Evolutionary conservation across 805 yeast genomes (phyloP), one percentile per base, ranked within the genome.

Genomic region (Pichia scutulata): DNA sequence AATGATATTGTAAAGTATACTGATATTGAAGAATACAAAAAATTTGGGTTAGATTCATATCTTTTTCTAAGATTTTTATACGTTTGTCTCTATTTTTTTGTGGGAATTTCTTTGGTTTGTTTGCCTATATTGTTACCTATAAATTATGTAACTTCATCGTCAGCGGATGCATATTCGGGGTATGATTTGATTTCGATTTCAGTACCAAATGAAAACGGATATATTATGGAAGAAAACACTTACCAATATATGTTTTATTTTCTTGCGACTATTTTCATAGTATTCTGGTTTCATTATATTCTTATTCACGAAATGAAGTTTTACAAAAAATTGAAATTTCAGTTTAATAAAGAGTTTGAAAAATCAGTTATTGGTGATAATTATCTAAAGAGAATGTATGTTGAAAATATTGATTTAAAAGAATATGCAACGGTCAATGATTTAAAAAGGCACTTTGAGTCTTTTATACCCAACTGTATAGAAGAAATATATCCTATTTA

Each of bases 121-220:
- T 65, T 85, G 25, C 76, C 87, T 0, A 66, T 84, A 0, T 66
- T 89, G 30, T 57, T 86, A 2, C 90, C 93, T 0, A 68, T 87
- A 1, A 88, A 88, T 62, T 62, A 68, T 44, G 65, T 70, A 12
- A 26, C 47, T 3, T 23, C 33, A 22, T 19, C 33, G 18, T 19
- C 22, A 7, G 36, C 25, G n/a, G 54, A 53, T 8, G 37, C 58
- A 39, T 51, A 28, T 18, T 50, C 55, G 4, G 88, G 89, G 0
- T 66, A 89, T 44, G 96, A 89, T 58, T 70, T 67, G 45, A 69
- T 87, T 8, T 85, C 95, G 19, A 76, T 86, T 63, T 80, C 93
- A 33, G n/a, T 33, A 33, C 19, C 37, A n/a, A 33, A 33, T n/a
- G 37, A 33, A 16, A 33, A 16, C n/a, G 37, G 37, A 7, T 16